Percentiles rank a stretch among this genome's conserved stretches.
Conservation (phyloP, 2,329 filamentous ascomycete genomes). For the Colletotrichum truncatum region DNA sequence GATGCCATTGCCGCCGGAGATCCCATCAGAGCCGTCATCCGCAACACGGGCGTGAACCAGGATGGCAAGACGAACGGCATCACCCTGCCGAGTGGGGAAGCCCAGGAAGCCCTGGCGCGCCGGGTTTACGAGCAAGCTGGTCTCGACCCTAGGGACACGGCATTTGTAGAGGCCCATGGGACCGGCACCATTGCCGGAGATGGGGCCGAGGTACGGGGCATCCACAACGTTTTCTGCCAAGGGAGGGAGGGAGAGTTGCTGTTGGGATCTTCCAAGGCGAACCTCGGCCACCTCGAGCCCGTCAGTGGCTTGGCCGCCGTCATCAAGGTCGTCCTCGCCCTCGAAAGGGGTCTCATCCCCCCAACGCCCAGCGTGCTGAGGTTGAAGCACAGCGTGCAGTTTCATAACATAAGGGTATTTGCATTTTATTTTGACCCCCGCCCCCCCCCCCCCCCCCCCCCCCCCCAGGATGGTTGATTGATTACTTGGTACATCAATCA, state of each 20-base stretch:
- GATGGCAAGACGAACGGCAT: conserved; percentile 54
- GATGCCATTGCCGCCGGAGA: conserved; percentile 58
- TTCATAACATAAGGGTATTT: too few species aligned
- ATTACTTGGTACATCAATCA: too few species aligned
- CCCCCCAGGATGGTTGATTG: too few species aligned
- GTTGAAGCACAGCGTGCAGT: too few species aligned
- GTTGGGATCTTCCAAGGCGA: too few species aligned
- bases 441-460: too few species aligned
- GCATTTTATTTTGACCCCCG: too few species aligned
- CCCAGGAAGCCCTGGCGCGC: conserved; percentile 45
- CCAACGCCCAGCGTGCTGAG: conserved; percentile 60
- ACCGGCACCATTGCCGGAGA: conserved; percentile 65
- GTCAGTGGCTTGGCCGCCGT: too few species aligned
- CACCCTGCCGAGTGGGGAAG: conserved; percentile 38
- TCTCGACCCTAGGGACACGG: conserved; percentile 34
- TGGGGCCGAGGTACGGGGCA: conserved; percentile 59
- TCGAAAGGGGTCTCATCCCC: conserved; percentile 60
- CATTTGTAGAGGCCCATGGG: conserved; percentile 56
- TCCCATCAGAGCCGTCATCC: conserved; percentile 40
- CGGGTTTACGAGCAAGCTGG: conserved; percentile 42
- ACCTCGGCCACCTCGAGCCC: too few species aligned
- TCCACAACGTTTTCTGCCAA: too few species aligned
- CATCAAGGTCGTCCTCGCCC: conserved; percentile 58
- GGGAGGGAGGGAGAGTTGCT: too few species aligned
- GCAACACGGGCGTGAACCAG: conserved; percentile 43